Evolutionary conservation across 2,329 filamentous ascomycete species (phyloP).

Genomic region (Aspergillus sp.): DNA sequence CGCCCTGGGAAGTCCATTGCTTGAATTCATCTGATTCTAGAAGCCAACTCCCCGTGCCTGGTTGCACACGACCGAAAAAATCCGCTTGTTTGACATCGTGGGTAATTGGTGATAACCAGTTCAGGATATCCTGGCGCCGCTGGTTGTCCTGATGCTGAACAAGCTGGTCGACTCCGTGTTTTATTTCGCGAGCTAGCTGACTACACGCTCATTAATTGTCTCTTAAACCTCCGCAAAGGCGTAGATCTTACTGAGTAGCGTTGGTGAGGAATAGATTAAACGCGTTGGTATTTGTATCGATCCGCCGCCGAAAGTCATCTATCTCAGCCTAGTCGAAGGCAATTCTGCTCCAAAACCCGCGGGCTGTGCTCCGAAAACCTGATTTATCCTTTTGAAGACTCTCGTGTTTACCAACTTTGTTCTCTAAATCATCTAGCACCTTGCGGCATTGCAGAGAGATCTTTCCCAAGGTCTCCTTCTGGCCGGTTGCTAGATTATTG

Average conservation of each 20-base stretch:
- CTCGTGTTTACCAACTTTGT: neutral
- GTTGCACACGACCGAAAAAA: neutral
- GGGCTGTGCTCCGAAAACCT: neutral
- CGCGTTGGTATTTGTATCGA: neutral
- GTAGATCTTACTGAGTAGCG: neutral
- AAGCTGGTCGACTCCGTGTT: neutral
- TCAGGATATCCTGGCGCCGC: neutral
- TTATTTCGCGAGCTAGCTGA: neutral
- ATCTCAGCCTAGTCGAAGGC: constrained; percentile 16
- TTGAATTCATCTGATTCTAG: constrained; percentile 18
- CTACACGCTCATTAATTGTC: neutral
- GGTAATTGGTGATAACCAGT: neutral
- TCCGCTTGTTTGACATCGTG: neutral
- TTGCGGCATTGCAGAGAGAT: neutral
- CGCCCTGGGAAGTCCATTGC: constrained; percentile 10
- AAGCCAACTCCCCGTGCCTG: constrained; percentile 17
- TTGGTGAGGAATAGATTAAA: neutral
- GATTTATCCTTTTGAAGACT: neutral
- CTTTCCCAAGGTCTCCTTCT: constrained; percentile 11
- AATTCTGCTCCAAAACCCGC: constrained; percentile 26
- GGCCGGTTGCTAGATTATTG: constrained; percentile 14
- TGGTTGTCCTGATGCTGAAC: neutral
- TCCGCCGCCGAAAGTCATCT: constrained; percentile 18
- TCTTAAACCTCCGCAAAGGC: neutral
- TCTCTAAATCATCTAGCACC: neutral